A percentile compares a stretch with the other conserved stretches of the same genome.
Conservation (phyloP, 2,329 filamentous ascomycete genomes). For the Thielaviopsis euricoi region DNA sequence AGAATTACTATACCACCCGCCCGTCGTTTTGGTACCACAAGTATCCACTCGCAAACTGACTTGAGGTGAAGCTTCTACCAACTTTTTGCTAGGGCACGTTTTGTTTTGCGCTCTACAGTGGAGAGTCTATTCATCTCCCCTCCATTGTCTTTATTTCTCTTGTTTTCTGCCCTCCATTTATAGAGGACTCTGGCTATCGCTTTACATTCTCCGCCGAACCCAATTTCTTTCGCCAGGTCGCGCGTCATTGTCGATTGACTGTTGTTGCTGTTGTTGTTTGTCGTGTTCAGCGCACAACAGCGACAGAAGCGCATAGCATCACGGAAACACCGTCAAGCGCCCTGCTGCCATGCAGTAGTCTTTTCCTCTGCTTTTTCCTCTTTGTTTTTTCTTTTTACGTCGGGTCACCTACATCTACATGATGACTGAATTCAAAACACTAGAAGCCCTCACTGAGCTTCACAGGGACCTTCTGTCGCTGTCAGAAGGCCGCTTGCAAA, state of each 20-base stretch:
- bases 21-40: no score
- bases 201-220: not conserved
- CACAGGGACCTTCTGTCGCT: slow-evolving; percentile 71
- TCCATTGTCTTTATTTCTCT: not conserved
- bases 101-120: not conserved
- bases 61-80: not conserved
- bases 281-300: not conserved
- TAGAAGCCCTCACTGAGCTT: slow-evolving; percentile 67
- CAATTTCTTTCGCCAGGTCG: not conserved
- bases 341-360: slow-evolving; percentile 30
- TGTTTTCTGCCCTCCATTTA: not conserved
- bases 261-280: not conserved
- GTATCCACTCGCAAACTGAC: not conserved
- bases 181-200: no score
- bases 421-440: slow-evolving; percentile 59
- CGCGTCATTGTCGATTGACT: not conserved
- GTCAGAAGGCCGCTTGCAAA: slow-evolving; percentile 46
- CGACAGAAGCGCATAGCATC: not conserved
- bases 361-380: slow-evolving; percentile 3
- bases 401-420: slow-evolving; percentile 17
- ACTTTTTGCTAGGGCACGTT: not conserved
- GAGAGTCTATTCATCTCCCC: not conserved
- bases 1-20: no score
- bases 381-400: not conserved
- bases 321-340: not conserved